These are phyloP conservation scores for Fragosphaeria purpurea DNA, from an alignment of 2,329 filamentous ascomycete species.

Conservation along the genomic window DNA sequence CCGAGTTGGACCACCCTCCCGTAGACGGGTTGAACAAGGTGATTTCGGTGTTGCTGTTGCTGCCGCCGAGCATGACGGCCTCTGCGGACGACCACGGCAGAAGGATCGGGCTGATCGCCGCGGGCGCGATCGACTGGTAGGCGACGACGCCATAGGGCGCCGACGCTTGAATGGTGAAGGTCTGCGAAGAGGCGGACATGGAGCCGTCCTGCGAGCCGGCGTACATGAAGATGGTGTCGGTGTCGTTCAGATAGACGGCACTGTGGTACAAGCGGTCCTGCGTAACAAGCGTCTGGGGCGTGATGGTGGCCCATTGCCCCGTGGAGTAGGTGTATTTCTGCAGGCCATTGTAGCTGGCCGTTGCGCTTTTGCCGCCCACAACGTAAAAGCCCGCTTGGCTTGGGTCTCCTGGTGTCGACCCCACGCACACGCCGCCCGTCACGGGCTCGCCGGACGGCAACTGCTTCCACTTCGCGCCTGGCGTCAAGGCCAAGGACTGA, in stretches of 20 bases:
- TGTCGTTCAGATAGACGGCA: slow-evolving; percentile 61
- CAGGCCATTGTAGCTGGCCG: slow-evolving; percentile 57
- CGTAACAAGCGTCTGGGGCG: slow-evolving; percentile 38
- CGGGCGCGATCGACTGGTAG: slow-evolving; percentile 48
- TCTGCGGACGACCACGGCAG: slow-evolving; percentile 62
- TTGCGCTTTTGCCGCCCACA: slow-evolving; percentile 58
- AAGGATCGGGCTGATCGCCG: slow-evolving; percentile 59
- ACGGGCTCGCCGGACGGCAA: slow-evolving; percentile 59
- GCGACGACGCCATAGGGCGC: slow-evolving; percentile 53
- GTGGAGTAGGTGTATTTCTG: slow-evolving; percentile 55
- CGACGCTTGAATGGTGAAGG: slow-evolving; percentile 61
- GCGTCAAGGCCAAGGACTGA: slow-evolving; percentile 57
- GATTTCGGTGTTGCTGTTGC: slow-evolving; percentile 53
- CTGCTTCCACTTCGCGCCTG: slow-evolving; percentile 62
- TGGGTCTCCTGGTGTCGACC: slow-evolving; percentile 50
- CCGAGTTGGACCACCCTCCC: slow-evolving; percentile 58
- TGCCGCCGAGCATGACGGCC: slow-evolving; percentile 67
- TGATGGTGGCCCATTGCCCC: slow-evolving; percentile 41
- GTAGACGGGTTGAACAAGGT: slow-evolving; percentile 57
- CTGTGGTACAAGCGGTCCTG: slow-evolving; percentile 66
- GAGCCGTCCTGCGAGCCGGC: slow-evolving; percentile 59
- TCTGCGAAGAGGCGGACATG: slow-evolving; percentile 53
- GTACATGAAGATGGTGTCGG: slow-evolving; percentile 68
- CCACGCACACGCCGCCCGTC: slow-evolving; percentile 67
- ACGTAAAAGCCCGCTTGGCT: slow-evolving; percentile 61